These are phyloP conservation scores for Fusarium denticulatum DNA, from an alignment of 2,329 filamentous ascomycete species.

Conservation along the genomic window DNA sequence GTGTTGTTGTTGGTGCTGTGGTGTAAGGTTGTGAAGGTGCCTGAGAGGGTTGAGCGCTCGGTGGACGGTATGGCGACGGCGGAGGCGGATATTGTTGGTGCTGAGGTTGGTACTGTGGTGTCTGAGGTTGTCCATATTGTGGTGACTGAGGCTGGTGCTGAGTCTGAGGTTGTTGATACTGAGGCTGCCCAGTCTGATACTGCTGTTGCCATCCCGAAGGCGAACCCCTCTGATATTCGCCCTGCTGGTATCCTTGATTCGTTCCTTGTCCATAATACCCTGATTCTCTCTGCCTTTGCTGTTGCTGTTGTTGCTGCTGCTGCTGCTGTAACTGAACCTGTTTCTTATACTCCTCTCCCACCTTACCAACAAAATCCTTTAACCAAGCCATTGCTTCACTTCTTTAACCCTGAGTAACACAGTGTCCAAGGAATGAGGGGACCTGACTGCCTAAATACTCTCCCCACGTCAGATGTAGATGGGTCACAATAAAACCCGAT, in stretches of 20 bases:
- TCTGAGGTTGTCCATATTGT: background rate
- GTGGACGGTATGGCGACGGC: background rate
- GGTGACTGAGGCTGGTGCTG: constrained; percentile 7
- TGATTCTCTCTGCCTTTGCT: background rate
- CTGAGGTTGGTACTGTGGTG: constrained; percentile 5
- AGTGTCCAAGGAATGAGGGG: background rate
- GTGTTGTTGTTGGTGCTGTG: background rate
- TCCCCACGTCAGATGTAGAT: background rate
- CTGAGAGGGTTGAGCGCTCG: background rate
- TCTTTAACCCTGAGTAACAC: background rate
- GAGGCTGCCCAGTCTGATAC: background rate
- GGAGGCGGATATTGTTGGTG: constrained; percentile 12
- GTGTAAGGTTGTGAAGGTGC: background rate
- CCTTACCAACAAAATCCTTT: constrained; percentile 37
- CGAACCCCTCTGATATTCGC: background rate
- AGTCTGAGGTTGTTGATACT: constrained; percentile 10
- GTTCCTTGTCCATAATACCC: constrained; percentile 1
- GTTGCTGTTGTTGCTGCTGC: constrained; percentile 20
- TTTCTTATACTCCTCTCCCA: constrained; percentile 36
- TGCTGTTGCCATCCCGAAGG: constrained; percentile 13
- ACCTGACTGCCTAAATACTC: constrained; percentile 12
- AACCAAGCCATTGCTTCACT: constrained; percentile 35
- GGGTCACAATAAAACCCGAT: background rate
- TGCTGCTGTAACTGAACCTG: constrained; percentile 21
- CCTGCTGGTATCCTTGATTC: constrained; percentile 3